Conservation (phyloP, 148 eudicot genomes). For the Drosera capensis region DNA sequence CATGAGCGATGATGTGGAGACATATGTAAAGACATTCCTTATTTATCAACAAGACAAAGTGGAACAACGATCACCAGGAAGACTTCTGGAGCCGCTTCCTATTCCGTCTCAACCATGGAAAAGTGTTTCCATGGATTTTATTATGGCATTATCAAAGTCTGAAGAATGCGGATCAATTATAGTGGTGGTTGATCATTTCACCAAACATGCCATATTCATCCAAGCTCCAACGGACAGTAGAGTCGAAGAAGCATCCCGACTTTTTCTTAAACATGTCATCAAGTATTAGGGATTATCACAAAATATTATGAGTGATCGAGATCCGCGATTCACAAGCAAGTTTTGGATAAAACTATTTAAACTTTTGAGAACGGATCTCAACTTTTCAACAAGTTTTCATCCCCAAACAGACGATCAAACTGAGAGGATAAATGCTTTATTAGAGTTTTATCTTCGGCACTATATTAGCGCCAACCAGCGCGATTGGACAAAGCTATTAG, state of each 20-base stretch:
- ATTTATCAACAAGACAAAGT: neutral
- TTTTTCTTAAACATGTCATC: slow-evolving; percentile 2
- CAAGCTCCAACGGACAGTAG: neutral
- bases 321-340: slow-evolving; percentile 2
- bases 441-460: slow-evolving; percentile 8
- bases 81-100: neutral
- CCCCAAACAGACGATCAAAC: slow-evolving; percentile 5
- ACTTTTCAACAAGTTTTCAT: slow-evolving; percentile 3
- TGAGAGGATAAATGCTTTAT: slow-evolving; percentile 7
- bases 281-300: neutral
- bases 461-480: slow-evolving; percentile 6
- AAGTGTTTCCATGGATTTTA: neutral
- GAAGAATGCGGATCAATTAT: slow-evolving; percentile 1
- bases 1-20: neutral
- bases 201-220: neutral
- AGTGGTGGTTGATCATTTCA: slow-evolving; percentile 2
- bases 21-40: neutral
- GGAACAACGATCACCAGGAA: neutral
- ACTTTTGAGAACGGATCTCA: neutral
- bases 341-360: slow-evolving; percentile 6
- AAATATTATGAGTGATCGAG: neutral
- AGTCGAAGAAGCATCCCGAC: neutral
- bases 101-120: neutral
- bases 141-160: neutral
- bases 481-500: slow-evolving; percentile 4